Base-by-base conservation (phyloP, 768 basidiomycete genomes). In the Phlebiopsis flavidoalba region DNA sequence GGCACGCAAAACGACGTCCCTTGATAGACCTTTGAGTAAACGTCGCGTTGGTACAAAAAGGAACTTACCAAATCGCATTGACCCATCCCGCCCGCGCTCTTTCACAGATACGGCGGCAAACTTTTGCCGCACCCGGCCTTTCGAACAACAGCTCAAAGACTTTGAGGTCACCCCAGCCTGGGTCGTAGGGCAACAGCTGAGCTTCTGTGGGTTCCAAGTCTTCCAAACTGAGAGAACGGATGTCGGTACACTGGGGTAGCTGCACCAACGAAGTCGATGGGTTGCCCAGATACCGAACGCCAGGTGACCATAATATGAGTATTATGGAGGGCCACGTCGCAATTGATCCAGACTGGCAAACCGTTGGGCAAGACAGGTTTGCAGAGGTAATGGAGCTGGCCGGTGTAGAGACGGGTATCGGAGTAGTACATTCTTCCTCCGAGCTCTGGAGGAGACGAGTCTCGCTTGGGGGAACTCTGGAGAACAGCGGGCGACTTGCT, bases 81-180 rank as follows among this genome's bases (percentile, higher is more conserved):
- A 91, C 80, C 89, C 89, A 91, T 8, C 79, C 79, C 3, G 87
- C 88, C 54, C 89, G 77, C 59, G 77, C 59, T 88, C 87, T 60
- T 80, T 77, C 26, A 83, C 79, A 21, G 83, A 83, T 10, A 74
- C 70, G 2, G 82, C 83, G 0, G 86, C 88, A 69, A 91, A 89
- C 58, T 77, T 82, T 67, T 89, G 85, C 57, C 72, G 75, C 3
- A 71, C 72, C 22, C 75, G 71, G 14, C 77, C 82, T 56, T n/a
- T 83, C 79, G 58, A 88, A 87, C 17, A 80, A 54, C n/a, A 91
- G 65, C 69, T 89, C 87, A 60, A 91, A 90, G 0, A 85, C 73
- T 63, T 81, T 82, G 53, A 80, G 64, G 51, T 82, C 78, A 24
- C 76, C 75, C 12, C 69, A 66, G n/a, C 74, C 67, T 52, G 68